Percentiles rank a stretch among this genome's conserved stretches.
These are phyloP conservation scores for Gigaspora rosea DNA, from an alignment of 192 early-diverging fungal species.

Conservation along the genomic window DNA sequence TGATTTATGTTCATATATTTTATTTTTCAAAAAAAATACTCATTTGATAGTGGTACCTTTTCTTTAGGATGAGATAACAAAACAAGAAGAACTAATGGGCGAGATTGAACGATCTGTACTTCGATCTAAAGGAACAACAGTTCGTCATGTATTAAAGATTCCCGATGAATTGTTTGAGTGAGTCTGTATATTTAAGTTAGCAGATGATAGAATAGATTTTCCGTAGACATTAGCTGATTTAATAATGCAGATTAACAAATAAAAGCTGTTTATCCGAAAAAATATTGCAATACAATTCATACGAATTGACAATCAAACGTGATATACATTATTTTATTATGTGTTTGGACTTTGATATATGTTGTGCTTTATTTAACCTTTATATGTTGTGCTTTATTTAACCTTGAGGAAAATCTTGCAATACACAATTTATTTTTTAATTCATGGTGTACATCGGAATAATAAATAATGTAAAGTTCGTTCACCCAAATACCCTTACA, in stretches of 20 bases:
- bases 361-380: too few relatives aligned
- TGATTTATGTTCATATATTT: slow-evolving; percentile 5
- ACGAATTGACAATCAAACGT: slow-evolving; percentile 17
- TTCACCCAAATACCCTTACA: too few relatives aligned
- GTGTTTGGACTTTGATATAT: slow-evolving; percentile 19
- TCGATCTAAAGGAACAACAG: slow-evolving; percentile 14
- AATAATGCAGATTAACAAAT: slow-evolving; percentile 25
- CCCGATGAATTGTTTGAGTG: slow-evolving; percentile 13
- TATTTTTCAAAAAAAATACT: slow-evolving; percentile 14
- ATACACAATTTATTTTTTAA: slow-evolving; percentile 22
- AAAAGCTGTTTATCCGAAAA: slow-evolving; percentile 6
- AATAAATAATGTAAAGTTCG: neutral
- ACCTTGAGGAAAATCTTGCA: slow-evolving; percentile 16
- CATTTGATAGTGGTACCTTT: slow-evolving; percentile 8
- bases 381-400: slow-evolving; percentile 18
- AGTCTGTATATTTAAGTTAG: slow-evolving; percentile 25
- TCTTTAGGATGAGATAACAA: slow-evolving; percentile 28
- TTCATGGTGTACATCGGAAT: slow-evolving; percentile 16
- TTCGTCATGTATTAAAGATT: slow-evolving; percentile 22
- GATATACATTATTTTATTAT: slow-evolving; percentile 21
- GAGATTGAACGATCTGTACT: slow-evolving; percentile 24
- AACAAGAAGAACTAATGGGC: slow-evolving; percentile 23
- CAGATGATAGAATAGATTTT: slow-evolving; percentile 18
- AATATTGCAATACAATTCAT: too few relatives aligned
- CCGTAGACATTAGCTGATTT: slow-evolving; percentile 15